phyloP scores from a whole-genome alignment of 768 basidiomycete genomes.

The Paxillus rubicundulus region DNA sequence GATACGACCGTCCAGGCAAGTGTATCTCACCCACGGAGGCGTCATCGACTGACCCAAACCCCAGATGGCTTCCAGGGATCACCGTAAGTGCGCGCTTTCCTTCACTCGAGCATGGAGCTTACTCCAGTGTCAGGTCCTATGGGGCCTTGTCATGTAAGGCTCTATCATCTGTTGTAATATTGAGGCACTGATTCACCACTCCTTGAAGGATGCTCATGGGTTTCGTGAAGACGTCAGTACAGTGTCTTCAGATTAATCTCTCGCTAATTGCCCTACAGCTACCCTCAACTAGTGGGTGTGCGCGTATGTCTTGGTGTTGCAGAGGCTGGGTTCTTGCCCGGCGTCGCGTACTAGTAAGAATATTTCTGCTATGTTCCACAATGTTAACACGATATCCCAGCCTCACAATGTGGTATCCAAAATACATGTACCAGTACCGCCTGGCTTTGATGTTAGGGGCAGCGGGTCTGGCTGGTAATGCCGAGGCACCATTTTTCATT shows the following conservation, averaged over 20 bases:
- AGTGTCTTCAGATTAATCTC: neutral
- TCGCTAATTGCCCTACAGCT: slow-evolving; percentile 36
- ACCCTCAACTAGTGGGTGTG: slow-evolving; percentile 56
- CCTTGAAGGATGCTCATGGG: slow-evolving; percentile 57
- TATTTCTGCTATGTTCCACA: neutral
- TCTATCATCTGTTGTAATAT: too few relatives aligned
- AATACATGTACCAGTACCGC: slow-evolving; percentile 56
- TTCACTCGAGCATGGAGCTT: neutral
- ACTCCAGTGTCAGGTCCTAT: slow-evolving; percentile 43
- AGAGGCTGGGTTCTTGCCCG: slow-evolving; percentile 72
- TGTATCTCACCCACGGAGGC: too few relatives aligned
- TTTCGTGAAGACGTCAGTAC: slow-evolving; percentile 55
- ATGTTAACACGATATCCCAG: slow-evolving; percentile 26
- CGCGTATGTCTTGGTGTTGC: slow-evolving; percentile 61
- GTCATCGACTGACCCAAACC: slow-evolving; percentile 35
- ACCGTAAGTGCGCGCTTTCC: slow-evolving; percentile 39
- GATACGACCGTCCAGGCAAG: slow-evolving; percentile 50
- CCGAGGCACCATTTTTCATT: neutral
- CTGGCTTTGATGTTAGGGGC: slow-evolving; percentile 66
- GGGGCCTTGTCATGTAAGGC: slow-evolving; percentile 60
- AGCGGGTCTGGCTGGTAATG: slow-evolving; percentile 53
- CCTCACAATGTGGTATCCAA: slow-evolving; percentile 68
- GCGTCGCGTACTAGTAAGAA: slow-evolving; percentile 68
- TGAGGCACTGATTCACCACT: slow-evolving; percentile 4
- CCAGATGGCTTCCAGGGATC: slow-evolving; percentile 62